Base-by-base conservation (phyloP, 1,139 yeast genomes). In the Tardiomyces blankii region DNA sequence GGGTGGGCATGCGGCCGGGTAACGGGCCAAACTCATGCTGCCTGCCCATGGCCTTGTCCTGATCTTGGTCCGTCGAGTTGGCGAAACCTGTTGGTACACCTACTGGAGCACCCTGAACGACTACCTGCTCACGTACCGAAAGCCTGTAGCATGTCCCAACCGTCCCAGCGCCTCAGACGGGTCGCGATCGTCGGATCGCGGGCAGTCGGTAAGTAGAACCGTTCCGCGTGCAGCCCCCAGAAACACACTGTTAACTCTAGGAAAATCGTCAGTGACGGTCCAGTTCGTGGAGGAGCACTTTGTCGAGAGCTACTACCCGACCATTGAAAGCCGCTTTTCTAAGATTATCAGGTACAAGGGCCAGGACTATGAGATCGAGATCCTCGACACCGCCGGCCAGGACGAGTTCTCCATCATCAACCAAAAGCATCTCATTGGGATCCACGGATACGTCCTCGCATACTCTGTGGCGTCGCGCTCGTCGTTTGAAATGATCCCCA, bases 311-410 rank as follows among this genome's bases (percentile, higher is more conserved):
- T 88, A 88, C 67, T 88, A 87, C 62, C 96, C 96, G 27, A 88
- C 96, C 5, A 86, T 87, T 51, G 95, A 87, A 62, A 88, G 87
- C 67, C 93, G 87, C 64, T 86, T 85, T 65, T 75, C 82, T 58
- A 86, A 85, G 62, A 72, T 75, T 40, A 74, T 88, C 59, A 74
- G 70, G 51, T 78, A 81, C 63, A 78, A 82, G 54, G 85, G 84
- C 52, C 82, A 80, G 56, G 86, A 82, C 47, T 87, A 83, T 60
- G 83, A 84, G 48, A 78, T 91, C 30, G 96, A 88, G 62, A 84
- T 88, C 49, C 70, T 88, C 53, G 96, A 88, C 61, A 88, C 96
- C 0, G 95, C 96, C 0, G 96, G 96, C n/a, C 69, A 69, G 68
- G 95, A 88, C 64, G 95, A 88, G 68, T 85, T 82, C 61, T 78